Evolutionary conservation across 345 rosid genomes (phyloP).

Genomic region (Leavenworthia alabamica): DNA sequence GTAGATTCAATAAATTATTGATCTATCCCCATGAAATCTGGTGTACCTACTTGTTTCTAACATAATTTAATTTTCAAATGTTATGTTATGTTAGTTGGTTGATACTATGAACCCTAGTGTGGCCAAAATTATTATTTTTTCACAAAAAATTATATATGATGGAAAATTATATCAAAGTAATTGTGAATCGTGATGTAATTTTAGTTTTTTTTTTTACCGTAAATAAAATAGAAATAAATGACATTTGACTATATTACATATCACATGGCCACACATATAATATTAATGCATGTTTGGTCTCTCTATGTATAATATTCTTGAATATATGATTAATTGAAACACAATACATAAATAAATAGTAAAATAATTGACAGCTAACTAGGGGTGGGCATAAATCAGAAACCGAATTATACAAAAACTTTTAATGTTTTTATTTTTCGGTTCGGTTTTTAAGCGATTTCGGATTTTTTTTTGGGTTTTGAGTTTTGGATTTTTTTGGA

Average conservation of each 20-base stretch:
- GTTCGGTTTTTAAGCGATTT: too few species aligned
- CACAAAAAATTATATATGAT: background rate
- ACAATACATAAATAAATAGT: background rate
- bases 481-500: too few species aligned
- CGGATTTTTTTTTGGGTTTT: too few species aligned
- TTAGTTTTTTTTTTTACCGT: too few species aligned
- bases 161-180: too few species aligned
- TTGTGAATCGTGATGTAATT: too few species aligned
- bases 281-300: constrained; percentile 6
- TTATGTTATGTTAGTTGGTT: background rate
- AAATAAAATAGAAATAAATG: background rate
- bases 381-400: too few species aligned
- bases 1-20: background rate
- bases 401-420: too few species aligned
- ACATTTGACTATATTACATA: constrained; percentile 19
- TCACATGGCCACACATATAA: constrained; percentile 8
- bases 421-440: too few species aligned
- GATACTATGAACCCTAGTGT: too few species aligned
- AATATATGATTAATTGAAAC: background rate
- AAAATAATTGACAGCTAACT: background rate
- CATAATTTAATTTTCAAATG: background rate
- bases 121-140: background rate
- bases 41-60: background rate
- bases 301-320: background rate
- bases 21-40: background rate